A percentile compares a stretch with the other conserved stretches of the same genome.
Conservation (phyloP, 1,284 basidiomycete species). For the Sporisorium exsertum region DNA sequence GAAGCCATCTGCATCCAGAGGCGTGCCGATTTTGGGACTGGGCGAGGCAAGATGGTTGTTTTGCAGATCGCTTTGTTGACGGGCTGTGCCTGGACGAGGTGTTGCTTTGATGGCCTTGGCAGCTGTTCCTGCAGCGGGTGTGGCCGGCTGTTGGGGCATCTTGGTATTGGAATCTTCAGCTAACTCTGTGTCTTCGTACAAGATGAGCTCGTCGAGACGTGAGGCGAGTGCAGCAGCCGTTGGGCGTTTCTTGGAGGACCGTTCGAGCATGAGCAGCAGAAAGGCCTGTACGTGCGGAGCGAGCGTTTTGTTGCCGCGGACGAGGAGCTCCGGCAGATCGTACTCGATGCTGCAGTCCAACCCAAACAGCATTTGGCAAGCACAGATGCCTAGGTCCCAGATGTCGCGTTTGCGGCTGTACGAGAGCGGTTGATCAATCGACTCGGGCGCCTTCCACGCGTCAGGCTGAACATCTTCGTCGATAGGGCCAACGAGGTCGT, state of each 20-base stretch:
- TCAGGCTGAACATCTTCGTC: conserved; percentile 33
- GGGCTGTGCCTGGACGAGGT: conserved; percentile 26
- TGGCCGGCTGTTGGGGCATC: conserved; percentile 13
- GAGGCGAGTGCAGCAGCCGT: conserved; percentile 45
- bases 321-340: conserved; percentile 51
- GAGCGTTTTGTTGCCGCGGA: conserved; percentile 25
- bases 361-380: conserved; percentile 66
- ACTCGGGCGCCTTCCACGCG: conserved; percentile 64
- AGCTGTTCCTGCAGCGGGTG: conserved; percentile 9
- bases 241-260: conserved; percentile 53
- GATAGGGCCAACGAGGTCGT: conserved; percentile 26
- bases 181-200: conserved; percentile 53
- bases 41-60: conserved; percentile 15
- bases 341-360: conserved; percentile 43
- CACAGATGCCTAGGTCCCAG: conserved; percentile 65
- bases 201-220: conserved; percentile 59
- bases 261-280: conserved; percentile 55
- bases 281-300: conserved; percentile 46
- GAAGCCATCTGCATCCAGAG: conserved; percentile 12
- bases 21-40: conserved; percentile 13
- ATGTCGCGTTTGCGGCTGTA: conserved; percentile 65
- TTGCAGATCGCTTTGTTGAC: conserved; percentile 20
- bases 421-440: conserved; percentile 51
- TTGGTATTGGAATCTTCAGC: conserved; percentile 36
- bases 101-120: conserved; percentile 16